These are phyloP conservation scores for Mycena rosella DNA, from an alignment of 768 basidiomycete species.

Conservation along the genomic window DNA sequence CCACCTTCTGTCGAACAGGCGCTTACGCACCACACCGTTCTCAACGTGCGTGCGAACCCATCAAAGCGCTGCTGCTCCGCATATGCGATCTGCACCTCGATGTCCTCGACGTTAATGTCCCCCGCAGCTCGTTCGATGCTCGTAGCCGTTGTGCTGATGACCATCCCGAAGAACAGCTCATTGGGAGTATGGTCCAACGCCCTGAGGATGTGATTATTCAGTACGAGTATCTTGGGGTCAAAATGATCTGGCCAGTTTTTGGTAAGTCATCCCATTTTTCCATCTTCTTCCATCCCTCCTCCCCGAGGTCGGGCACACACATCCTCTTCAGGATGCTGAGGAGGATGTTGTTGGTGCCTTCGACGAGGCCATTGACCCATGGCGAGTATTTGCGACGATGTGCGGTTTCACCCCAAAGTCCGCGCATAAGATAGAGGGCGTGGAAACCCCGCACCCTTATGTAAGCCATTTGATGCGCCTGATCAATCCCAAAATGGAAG, in stretches of 20 bases:
- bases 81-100: conserved; percentile 43
- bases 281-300: conserved; percentile 13
- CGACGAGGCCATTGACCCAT: background rate
- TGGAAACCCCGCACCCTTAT: too few relatives aligned
- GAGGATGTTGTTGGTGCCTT: background rate
- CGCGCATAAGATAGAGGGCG: too few relatives aligned
- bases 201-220: conserved; percentile 37
- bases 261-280: background rate
- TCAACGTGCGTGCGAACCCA: conserved; percentile 35
- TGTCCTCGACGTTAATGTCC: background rate
- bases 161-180: conserved; percentile 48
- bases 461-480: too few relatives aligned
- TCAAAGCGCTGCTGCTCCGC: conserved; percentile 45
- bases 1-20: background rate
- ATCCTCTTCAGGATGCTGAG: background rate
- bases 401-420: conserved; percentile 22
- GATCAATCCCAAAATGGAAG: too few relatives aligned
- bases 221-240: too few relatives aligned
- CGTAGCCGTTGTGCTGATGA: conserved; percentile 42
- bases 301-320: conserved; percentile 26
- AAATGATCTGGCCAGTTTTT: too few relatives aligned
- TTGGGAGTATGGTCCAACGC: conserved; percentile 22
- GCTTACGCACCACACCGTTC: conserved; percentile 30
- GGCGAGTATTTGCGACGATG: conserved; percentile 3
- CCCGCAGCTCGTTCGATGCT: background rate